Evolutionary conservation across 495 filamentous ascomycete species (phyloP).

Genomic region (Penicillium lagena): DNA sequence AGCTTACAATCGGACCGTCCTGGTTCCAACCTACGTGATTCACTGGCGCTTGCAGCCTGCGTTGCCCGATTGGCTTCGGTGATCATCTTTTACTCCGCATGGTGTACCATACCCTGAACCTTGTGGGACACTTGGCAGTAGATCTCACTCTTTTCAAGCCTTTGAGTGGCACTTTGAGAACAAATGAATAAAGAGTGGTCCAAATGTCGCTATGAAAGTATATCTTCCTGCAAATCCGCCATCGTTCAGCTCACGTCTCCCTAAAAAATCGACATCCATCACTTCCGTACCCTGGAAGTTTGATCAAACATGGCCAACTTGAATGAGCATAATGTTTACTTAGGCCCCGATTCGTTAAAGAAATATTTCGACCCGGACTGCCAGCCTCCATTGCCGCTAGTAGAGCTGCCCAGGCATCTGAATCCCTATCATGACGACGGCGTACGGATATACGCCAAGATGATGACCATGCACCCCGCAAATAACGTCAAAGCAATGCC

Average conservation of each 20-base stretch:
- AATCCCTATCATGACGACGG: slow-evolving; percentile 53
- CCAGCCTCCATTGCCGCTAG: slow-evolving; percentile 50
- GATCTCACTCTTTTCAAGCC: slow-evolving; percentile 1
- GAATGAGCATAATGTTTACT: slow-evolving; percentile 50
- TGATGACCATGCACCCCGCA: slow-evolving; percentile 56
- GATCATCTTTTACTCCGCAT: background rate
- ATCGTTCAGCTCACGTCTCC: no score
- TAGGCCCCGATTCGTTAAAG: slow-evolving; percentile 44
- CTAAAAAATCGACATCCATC: no score
- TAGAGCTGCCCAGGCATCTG: slow-evolving; percentile 50
- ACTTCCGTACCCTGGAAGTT: background rate
- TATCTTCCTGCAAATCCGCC: slow-evolving; percentile 3
- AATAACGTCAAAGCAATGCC: slow-evolving; percentile 61
- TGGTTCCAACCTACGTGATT: background rate
- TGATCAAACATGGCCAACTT: slow-evolving; percentile 23
- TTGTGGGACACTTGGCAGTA: background rate
- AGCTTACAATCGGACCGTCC: no score
- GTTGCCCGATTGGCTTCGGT: background rate
- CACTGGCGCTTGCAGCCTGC: slow-evolving; percentile 12
- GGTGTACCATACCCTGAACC: background rate
- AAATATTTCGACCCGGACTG: slow-evolving; percentile 54
- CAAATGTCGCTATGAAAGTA: slow-evolving; percentile 1
- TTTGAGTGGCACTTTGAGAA: background rate
- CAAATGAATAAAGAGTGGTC: background rate
- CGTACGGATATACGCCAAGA: slow-evolving; percentile 57